Conservation (phyloP, 495 filamentous ascomycete genomes). For the Articulospora tetracladia region DNA sequence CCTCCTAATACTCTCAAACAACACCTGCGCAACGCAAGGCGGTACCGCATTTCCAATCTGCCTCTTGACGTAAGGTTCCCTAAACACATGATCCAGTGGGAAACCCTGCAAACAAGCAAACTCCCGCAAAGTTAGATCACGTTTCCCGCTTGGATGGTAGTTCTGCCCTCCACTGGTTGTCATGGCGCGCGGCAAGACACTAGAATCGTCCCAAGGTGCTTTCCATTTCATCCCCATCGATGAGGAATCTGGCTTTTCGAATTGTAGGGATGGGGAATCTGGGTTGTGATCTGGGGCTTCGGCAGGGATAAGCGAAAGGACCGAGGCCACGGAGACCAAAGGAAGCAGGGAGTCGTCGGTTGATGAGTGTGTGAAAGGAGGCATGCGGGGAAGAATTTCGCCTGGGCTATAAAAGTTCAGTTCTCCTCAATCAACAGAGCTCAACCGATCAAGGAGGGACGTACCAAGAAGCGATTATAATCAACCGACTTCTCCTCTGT, state of each 20-base stretch:
- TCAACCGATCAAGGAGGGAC: constrained; percentile 11
- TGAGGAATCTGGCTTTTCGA: constrained; percentile 31
- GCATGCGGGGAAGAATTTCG: constrained; percentile 67
- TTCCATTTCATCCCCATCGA: no score
- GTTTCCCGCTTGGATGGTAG: constrained; percentile 66
- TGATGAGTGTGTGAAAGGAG: constrained; percentile 60
- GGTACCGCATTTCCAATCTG: constrained; percentile 92
- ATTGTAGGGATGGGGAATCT: not conserved
- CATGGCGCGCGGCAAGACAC: constrained; percentile 54
- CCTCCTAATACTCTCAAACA: constrained; percentile 55
- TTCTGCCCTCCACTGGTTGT: constrained; percentile 65
- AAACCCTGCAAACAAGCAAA: constrained; percentile 76
- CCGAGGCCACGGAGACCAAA: constrained; percentile 40
- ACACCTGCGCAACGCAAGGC: constrained; percentile 52
- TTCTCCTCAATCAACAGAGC: not conserved
- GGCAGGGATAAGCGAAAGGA: constrained; percentile 35
- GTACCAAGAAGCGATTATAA: constrained; percentile 79
- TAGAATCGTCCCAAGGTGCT: constrained; percentile 40
- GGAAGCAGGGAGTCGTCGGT: constrained; percentile 28
- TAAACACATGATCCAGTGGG: constrained; percentile 60
- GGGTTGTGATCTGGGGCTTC: constrained; percentile 42
- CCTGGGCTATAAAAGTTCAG: constrained; percentile 55
- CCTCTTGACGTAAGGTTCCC: constrained; percentile 33
- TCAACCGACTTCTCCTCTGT: constrained; percentile 56
- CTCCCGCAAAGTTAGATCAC: constrained; percentile 69